Conservation (phyloP, 2,329 filamentous ascomycete species). For the Byssochlamys sp. region DNA sequence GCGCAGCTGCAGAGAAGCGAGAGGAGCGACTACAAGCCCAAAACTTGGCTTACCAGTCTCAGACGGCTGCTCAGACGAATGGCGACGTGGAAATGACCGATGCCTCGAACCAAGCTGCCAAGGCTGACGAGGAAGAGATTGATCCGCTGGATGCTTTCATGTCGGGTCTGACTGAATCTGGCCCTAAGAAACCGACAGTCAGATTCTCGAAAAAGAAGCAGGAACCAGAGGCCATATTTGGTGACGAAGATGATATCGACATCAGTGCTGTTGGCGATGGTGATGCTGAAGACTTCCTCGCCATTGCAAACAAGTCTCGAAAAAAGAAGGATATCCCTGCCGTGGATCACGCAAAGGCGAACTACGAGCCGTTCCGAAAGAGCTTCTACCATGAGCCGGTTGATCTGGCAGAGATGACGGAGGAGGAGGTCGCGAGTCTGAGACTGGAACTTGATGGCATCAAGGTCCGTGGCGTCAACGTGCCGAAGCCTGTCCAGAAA, state of each 20-base stretch:
- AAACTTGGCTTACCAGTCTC: conserved; percentile 12
- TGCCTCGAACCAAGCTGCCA: conserved; percentile 29
- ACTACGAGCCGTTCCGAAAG: conserved; percentile 79
- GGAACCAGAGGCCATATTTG: conserved; percentile 77
- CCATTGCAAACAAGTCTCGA: conserved; percentile 54
- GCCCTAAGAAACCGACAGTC: conserved; percentile 30
- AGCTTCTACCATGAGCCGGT: conserved; percentile 88
- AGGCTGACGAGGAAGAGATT: conserved; percentile 48
- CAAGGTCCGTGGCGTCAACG: conserved; percentile 77
- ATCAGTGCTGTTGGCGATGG: conserved; percentile 53
- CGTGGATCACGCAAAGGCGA: conserved; percentile 76
- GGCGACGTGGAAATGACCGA: conserved; percentile 22
- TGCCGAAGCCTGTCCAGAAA: conserved; percentile 88
- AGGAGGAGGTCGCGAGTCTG: conserved; percentile 71
- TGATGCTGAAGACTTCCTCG: conserved; percentile 55
- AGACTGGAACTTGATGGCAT: conserved; percentile 87
- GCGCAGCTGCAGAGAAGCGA: conserved; percentile 75
- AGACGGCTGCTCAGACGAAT: conserved; percentile 14
- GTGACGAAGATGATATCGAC: conserved; percentile 65
- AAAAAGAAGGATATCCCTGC: conserved; percentile 95
- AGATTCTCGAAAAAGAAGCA: conserved; percentile 43
- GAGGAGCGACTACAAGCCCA: conserved; percentile 53
- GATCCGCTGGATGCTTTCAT: conserved; percentile 98
- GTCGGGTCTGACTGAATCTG: conserved; percentile 54
- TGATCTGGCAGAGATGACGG: conserved; percentile 71